phyloP scores from a whole-genome alignment of 306 rosid species.

The Vachellia pachyceras region DNA sequence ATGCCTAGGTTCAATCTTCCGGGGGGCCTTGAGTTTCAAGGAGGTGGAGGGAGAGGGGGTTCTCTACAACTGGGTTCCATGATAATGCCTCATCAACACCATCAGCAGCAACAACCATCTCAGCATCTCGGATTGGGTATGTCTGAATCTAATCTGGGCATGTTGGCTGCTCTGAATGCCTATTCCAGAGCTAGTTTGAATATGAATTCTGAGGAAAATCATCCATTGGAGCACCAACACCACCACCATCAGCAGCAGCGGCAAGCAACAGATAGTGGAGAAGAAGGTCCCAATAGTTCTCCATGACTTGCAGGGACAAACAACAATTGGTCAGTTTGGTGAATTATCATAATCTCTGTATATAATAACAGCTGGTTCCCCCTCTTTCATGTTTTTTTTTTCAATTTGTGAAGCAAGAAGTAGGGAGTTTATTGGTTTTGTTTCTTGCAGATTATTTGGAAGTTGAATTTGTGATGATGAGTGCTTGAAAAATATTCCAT shows the following conservation, averaged over 20 bases:
- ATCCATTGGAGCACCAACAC: slow-evolving; percentile 61
- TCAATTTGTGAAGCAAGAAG: slow-evolving; percentile 36
- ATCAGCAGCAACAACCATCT: slow-evolving; percentile 53
- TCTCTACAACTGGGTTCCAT: slow-evolving; percentile 78
- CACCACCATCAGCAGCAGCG: slow-evolving; percentile 37
- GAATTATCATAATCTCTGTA: slow-evolving; percentile 35
- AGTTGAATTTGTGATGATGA: slow-evolving; percentile 45
- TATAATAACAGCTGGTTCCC: not conserved
- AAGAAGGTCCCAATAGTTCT: slow-evolving; percentile 70
- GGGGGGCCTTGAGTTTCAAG: slow-evolving; percentile 60
- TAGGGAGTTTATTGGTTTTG: slow-evolving; percentile 45
- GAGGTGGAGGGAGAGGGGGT: slow-evolving; percentile 50
- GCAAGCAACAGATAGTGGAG: slow-evolving; percentile 61
- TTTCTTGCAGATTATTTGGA: slow-evolving; percentile 58
- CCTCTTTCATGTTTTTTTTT: slow-evolving; percentile 19
- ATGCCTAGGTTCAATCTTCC: slow-evolving; percentile 79
- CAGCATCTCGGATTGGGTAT: slow-evolving; percentile 75
- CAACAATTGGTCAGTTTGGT: slow-evolving; percentile 52
- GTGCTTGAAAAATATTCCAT: slow-evolving; percentile 42
- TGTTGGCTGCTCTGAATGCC: slow-evolving; percentile 86
- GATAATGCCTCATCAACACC: slow-evolving; percentile 63
- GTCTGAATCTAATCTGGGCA: slow-evolving; percentile 87
- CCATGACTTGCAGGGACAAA: slow-evolving; percentile 40
- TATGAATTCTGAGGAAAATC: slow-evolving; percentile 58
- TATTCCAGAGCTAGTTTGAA: slow-evolving; percentile 72